phyloP scores from a whole-genome alignment of 202 grass and related monocot species.

The Zizania palustris region DNA sequence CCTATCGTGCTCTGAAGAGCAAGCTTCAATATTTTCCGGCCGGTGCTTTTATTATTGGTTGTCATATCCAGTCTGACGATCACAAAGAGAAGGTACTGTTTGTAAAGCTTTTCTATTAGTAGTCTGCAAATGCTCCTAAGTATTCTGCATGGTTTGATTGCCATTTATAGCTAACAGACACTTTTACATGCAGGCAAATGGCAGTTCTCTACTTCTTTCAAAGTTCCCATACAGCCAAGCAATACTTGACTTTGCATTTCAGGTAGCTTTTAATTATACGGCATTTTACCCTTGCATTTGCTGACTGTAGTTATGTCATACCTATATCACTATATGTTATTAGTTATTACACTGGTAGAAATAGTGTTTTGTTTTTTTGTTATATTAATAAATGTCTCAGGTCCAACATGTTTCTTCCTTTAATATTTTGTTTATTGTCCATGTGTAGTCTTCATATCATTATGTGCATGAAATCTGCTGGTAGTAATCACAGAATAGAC shows the following conservation, averaged over 20 bases:
- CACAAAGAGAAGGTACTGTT: conserved; percentile 77
- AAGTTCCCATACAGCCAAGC: conserved; percentile 98
- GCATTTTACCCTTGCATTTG: neutral
- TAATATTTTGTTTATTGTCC: neutral
- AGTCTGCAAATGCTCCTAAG: conserved; percentile 12
- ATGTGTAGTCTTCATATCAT: neutral
- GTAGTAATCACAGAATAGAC: neutral
- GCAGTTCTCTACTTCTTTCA: conserved; percentile 80
- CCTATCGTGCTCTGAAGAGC: conserved; percentile 71
- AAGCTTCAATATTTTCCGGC: conserved; percentile 75
- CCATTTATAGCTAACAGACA: conserved; percentile 37
- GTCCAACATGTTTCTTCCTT: neutral
- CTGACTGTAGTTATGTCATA: conserved; percentile 15
- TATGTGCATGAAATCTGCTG: neutral
- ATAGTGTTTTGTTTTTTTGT: neutral
- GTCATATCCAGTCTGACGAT: conserved; percentile 75
- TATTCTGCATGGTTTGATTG: conserved; percentile 13
- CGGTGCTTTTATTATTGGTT: conserved; percentile 86
- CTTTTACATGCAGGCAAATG: conserved; percentile 63
- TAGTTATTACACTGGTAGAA: neutral
- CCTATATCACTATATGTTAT: neutral
- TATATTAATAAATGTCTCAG: neutral
- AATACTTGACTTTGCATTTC: conserved; percentile 84
- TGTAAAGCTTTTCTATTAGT: conserved; percentile 22
- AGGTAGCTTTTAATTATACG: conserved; percentile 57